Evolutionary conservation across 202 grass and related monocot genomes (phyloP).

Genomic region (Cymbopogon flexuosus): DNA sequence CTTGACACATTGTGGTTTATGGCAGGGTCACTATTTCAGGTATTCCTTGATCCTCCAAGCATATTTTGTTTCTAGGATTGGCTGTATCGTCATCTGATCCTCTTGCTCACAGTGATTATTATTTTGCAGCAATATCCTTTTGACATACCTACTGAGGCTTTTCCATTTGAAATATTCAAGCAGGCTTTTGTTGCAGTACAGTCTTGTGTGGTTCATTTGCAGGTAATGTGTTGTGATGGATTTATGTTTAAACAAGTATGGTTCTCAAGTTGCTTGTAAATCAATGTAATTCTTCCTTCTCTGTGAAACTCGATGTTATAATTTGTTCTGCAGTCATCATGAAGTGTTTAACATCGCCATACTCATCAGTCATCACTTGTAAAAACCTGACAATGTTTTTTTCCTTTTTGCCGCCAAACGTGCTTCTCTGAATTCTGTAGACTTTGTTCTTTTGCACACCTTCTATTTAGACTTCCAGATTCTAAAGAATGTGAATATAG

Average conservation of each 20-base stretch:
- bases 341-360: background rate
- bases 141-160: constrained; percentile 95
- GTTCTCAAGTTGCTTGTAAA: background rate
- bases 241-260: background rate
- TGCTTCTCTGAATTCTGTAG: background rate
- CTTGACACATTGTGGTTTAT: constrained; percentile 99
- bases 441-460: background rate
- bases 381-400: background rate
- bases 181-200: constrained; percentile 99
- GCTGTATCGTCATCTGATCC: background rate
- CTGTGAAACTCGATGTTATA: background rate
- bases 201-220: constrained; percentile 96
- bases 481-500: background rate
- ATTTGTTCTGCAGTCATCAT: constrained; percentile 11
- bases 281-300: background rate
- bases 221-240: constrained; percentile 49
- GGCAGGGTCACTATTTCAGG: constrained; percentile 98
- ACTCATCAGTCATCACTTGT: background rate
- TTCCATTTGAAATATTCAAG: constrained; percentile 96
- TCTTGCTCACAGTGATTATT: constrained; percentile 30
- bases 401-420: background rate
- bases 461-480: background rate
- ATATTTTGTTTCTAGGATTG: background rate
- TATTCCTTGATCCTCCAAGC: constrained; percentile 29
- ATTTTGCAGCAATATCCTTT: constrained; percentile 90